These are phyloP conservation scores for Cystobasidium ongulense DNA, from an alignment of 768 basidiomycete species.

Conservation along the genomic window DNA sequence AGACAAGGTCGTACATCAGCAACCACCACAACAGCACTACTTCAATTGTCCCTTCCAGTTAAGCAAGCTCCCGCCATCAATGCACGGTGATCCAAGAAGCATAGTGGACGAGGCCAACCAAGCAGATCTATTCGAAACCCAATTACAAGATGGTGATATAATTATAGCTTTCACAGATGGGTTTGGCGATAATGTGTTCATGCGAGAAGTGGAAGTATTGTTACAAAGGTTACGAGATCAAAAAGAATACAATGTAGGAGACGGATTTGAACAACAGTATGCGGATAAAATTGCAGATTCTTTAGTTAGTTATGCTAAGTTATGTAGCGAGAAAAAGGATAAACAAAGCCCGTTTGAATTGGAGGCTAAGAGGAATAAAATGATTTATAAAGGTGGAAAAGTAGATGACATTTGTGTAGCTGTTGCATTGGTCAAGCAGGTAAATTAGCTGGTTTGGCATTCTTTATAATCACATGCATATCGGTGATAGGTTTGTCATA, in stretches of 20 bases:
- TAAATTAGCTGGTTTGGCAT: background rate
- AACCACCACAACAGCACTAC: conserved; percentile 21
- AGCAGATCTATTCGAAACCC: conserved; percentile 25
- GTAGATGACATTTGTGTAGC: conserved; percentile 22
- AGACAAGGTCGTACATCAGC: conserved; percentile 25
- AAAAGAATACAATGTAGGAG: conserved; percentile 1
- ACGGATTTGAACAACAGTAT: conserved; percentile 5
- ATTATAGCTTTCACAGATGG: conserved; percentile 22
- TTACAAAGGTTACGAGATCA: background rate
- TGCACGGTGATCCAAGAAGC: background rate
- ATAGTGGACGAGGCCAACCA: conserved; percentile 7
- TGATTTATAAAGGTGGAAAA: conserved; percentile 25
- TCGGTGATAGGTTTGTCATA: too few species aligned
- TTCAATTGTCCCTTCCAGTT: conserved; percentile 31
- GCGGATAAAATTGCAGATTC: conserved; percentile 8
- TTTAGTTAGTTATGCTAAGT: conserved; percentile 17
- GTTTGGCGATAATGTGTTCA: conserved; percentile 28
- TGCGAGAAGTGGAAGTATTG: conserved; percentile 18
- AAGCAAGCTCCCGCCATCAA: conserved; percentile 14
- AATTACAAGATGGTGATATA: conserved; percentile 20
- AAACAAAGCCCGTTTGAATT: conserved; percentile 26
- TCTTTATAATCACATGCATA: too few species aligned
- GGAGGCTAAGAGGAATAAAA: conserved; percentile 12
- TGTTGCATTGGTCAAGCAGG: conserved; percentile 13
- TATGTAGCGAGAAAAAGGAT: conserved; percentile 21